These are phyloP conservation scores for Serendipita indica DNA, from an alignment of 768 basidiomycete species.

Conservation along the genomic window DNA sequence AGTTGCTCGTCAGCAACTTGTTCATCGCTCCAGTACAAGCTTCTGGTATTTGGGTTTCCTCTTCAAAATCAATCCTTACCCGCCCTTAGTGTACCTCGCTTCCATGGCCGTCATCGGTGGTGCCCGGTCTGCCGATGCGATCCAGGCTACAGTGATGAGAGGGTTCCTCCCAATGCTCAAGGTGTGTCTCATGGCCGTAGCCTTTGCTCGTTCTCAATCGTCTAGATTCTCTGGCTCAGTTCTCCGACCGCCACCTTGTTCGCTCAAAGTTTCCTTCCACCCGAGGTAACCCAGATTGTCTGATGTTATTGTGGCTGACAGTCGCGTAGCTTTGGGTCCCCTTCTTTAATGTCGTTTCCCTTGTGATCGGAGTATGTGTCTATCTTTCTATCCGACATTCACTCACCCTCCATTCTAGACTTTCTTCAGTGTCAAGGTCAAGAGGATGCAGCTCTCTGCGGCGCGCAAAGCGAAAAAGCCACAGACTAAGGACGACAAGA, in stretches of 20 bases:
- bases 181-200: slow-evolving; percentile 28
- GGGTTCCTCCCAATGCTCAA: slow-evolving; percentile 63
- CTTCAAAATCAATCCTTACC: too few species aligned
- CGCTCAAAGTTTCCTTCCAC: slow-evolving; percentile 67
- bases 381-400: neutral
- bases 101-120: slow-evolving; percentile 79
- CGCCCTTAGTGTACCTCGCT: slow-evolving; percentile 45
- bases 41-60: too few species aligned
- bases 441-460: slow-evolving; percentile 42
- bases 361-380: slow-evolving; percentile 53
- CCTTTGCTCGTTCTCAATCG: neutral
- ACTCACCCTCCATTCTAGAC: slow-evolving; percentile 30
- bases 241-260: slow-evolving; percentile 59
- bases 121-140: slow-evolving; percentile 47
- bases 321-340: slow-evolving; percentile 60
- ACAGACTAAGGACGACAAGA: slow-evolving; percentile 9
- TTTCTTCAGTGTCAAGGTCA: slow-evolving; percentile 58
- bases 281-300: slow-evolving; percentile 34
- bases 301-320: slow-evolving; percentile 9
- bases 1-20: slow-evolving; percentile 63
- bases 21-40: slow-evolving; percentile 64
- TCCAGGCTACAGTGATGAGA: slow-evolving; percentile 49
- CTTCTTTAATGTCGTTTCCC: slow-evolving; percentile 69
- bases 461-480: slow-evolving; percentile 34
- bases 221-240: slow-evolving; percentile 63